These are phyloP conservation scores for Monilinia polystroma DNA, from an alignment of 2,329 filamentous ascomycete species.

Conservation along the genomic window DNA sequence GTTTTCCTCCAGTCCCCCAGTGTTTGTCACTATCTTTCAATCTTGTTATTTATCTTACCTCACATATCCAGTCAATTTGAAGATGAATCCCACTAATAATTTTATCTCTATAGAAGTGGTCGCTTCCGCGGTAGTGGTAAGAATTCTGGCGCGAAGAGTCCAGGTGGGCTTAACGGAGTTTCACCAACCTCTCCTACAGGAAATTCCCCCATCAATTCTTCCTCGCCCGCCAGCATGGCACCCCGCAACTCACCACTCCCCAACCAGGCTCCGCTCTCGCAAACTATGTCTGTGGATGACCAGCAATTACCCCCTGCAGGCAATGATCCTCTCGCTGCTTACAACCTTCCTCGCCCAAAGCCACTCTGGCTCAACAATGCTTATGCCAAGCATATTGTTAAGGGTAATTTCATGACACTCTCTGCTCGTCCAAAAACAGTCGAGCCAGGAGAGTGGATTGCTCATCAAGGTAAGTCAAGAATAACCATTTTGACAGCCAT, in stretches of 20 bases:
- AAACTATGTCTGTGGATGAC: constrained; percentile 68
- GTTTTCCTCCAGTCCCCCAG: not conserved
- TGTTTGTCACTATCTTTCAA: not conserved
- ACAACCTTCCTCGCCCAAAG: constrained; percentile 64
- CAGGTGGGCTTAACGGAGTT: constrained; percentile 48
- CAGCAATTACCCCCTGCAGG: constrained; percentile 37
- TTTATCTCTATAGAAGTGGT: constrained; percentile 49
- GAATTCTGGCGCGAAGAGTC: constrained; percentile 55
- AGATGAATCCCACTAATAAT: constrained; percentile 30
- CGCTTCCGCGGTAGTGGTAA: constrained; percentile 57
- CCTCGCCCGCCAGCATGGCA: constrained; percentile 50
- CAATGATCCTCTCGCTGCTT: constrained; percentile 56
- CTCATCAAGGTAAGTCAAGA: constrained; percentile 73
- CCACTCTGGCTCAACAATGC: constrained; percentile 74
- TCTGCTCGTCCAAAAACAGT: constrained; percentile 91
- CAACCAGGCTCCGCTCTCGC: constrained; percentile 62
- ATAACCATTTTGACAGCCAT: constrained; percentile 26
- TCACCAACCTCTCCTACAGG: constrained; percentile 49
- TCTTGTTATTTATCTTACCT: not conserved
- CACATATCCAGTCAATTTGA: not conserved
- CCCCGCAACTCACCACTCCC: constrained; percentile 61
- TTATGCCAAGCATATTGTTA: constrained; percentile 84
- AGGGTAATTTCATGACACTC: constrained; percentile 95
- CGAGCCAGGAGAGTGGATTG: constrained; percentile 92
- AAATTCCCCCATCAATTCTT: constrained; percentile 50